Conservation (phyloP, 345 rosid genomes). For the Turnera subulata region DNA sequence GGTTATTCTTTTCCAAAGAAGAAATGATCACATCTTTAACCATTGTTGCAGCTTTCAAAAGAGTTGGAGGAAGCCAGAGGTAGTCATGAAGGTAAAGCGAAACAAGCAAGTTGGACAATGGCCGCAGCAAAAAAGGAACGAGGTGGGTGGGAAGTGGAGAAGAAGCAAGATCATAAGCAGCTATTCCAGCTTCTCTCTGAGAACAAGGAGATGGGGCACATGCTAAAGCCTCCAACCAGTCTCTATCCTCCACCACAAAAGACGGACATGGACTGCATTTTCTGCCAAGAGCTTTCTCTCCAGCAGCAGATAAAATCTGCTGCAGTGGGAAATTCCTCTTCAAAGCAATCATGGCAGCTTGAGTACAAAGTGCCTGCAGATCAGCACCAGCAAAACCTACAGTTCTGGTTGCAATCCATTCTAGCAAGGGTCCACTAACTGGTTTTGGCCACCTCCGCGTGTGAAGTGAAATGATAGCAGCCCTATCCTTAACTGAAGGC, state of each 20-base stretch:
- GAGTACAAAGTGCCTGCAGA: conserved; percentile 96
- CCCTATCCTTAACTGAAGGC: conserved; percentile 80
- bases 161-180: conserved; percentile 71
- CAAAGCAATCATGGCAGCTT: conserved; percentile 80
- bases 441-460: conserved; percentile 94
- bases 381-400: conserved; percentile 98
- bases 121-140: conserved; percentile 68
- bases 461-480: conserved; percentile 87
- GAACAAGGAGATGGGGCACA: conserved; percentile 92
- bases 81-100: conserved; percentile 76
- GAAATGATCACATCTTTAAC: conserved; percentile 56
- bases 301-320: conserved; percentile 67
- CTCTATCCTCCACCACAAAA: conserved; percentile 80
- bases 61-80: conserved; percentile 69
- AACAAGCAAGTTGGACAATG: conserved; percentile 65
- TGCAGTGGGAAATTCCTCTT: conserved; percentile 95
- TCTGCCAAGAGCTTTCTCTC: conserved; percentile 40
- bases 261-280: conserved; percentile 72
- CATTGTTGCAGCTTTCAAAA: conserved; percentile 55
- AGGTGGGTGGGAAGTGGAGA: conserved; percentile 82
- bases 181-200: conserved; percentile 89
- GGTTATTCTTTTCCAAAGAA: conserved; percentile 47
- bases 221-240: conserved; percentile 94
- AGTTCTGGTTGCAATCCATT: conserved; percentile 82
- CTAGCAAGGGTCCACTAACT: conserved; percentile 67